phyloP scores from a whole-genome alignment of 176 grass and related monocot species.

The Canna indica region DNA sequence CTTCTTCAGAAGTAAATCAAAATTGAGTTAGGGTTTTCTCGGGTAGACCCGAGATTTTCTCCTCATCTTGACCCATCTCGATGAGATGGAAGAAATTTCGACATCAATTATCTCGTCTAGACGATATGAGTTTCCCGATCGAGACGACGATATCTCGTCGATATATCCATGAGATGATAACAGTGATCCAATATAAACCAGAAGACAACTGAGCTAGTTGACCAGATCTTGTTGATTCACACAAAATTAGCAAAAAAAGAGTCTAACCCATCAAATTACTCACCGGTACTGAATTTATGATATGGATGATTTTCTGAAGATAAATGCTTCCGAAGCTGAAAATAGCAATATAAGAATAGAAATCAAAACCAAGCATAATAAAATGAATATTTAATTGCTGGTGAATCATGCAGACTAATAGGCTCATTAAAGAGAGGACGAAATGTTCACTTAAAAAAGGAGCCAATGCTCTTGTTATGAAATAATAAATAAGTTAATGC shows the following conservation, averaged over 20 bases:
- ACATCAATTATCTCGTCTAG: too few species aligned
- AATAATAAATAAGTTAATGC: background rate
- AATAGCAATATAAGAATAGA: constrained; percentile 8
- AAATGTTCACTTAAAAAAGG: background rate
- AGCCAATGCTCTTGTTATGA: background rate
- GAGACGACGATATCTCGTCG: too few species aligned
- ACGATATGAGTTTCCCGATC: too few species aligned
- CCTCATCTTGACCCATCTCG: too few species aligned
- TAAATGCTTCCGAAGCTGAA: constrained; percentile 97
- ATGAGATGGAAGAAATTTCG: too few species aligned
- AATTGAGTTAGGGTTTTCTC: background rate
- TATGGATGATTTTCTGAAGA: constrained; percentile 72
- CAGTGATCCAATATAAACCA: too few species aligned
- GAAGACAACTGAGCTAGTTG: too few species aligned
- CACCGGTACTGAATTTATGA: constrained; percentile 94
- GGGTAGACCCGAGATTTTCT: too few species aligned
- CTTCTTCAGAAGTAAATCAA: background rate
- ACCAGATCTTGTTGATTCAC: too few species aligned
- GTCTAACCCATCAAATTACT: constrained; percentile 23
- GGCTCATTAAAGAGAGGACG: background rate
- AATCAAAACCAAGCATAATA: background rate
- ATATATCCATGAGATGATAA: too few species aligned
- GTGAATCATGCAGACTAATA: too few species aligned
- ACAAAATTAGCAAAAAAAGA: constrained; percentile 7
- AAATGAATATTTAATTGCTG: background rate